A percentile compares a stretch with the other conserved stretches of the same genome.
These are phyloP conservation scores for Claviceps fusiformis DNA, from an alignment of 2,329 filamentous ascomycete genomes.

Conservation along the genomic window DNA sequence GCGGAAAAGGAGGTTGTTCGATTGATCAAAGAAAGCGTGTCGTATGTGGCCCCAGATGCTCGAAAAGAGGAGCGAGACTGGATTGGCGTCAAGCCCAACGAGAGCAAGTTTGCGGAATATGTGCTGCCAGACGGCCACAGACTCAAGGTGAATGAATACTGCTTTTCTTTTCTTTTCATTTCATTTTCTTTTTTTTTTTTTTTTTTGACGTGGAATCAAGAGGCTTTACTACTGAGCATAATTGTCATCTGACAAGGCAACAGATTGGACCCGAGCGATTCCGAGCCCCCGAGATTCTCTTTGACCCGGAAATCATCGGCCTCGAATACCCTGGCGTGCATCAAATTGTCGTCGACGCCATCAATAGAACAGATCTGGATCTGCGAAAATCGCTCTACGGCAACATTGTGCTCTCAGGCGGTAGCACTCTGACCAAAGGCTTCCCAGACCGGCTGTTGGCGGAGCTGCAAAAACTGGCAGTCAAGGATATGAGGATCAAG, in stretches of 20 bases:
- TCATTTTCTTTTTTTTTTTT: no score
- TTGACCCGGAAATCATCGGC: slow-evolving; percentile 93
- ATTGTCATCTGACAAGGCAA: slow-evolving; percentile 9
- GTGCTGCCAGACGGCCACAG: slow-evolving; percentile 84
- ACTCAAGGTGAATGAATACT: slow-evolving; percentile 50
- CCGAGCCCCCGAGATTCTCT: slow-evolving; percentile 90
- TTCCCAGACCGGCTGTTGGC: slow-evolving; percentile 87
- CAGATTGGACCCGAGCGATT: slow-evolving; percentile 88
- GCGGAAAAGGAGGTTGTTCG: slow-evolving; percentile 99
- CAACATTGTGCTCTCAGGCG: slow-evolving; percentile 94
- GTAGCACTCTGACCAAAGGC: slow-evolving; percentile 90
- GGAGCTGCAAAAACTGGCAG: slow-evolving; percentile 83
- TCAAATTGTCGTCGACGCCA: slow-evolving; percentile 94
- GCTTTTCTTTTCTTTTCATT: no score
- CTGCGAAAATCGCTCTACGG: slow-evolving; percentile 85
- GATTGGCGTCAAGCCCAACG: slow-evolving; percentile 63
- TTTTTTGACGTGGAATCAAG: not conserved
- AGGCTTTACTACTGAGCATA: not conserved
- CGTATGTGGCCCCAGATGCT: slow-evolving; percentile 83
- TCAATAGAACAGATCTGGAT: slow-evolving; percentile 89
- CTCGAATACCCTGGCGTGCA: slow-evolving; percentile 95
- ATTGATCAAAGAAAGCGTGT: slow-evolving; percentile 88
- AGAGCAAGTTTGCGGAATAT: slow-evolving; percentile 74
- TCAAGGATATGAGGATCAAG: slow-evolving; percentile 99
- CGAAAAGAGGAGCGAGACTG: slow-evolving; percentile 95